Percentiles rank a stretch among this genome's conserved stretches.
These are phyloP conservation scores for Balakata baccata DNA, from an alignment of 345 rosid genomes.

Conservation along the genomic window DNA sequence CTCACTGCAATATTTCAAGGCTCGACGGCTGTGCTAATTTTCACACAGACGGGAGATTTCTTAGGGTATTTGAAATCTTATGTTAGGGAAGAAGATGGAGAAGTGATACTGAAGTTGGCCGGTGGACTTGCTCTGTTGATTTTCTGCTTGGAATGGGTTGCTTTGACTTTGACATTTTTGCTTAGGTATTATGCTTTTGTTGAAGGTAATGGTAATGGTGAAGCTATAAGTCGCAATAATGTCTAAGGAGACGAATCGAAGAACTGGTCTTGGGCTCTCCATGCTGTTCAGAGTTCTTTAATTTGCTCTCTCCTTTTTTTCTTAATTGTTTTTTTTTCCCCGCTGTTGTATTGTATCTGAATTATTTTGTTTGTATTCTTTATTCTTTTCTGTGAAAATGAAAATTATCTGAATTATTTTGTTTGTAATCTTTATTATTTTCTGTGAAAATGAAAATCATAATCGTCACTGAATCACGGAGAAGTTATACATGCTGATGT, in stretches of 20 bases:
- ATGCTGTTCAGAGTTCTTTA: constrained; percentile 20
- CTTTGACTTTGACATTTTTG: constrained; percentile 72
- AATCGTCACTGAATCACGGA: no score
- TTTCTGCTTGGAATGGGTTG: constrained; percentile 84
- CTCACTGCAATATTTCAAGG: constrained; percentile 92
- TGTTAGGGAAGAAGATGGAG: constrained; percentile 80
- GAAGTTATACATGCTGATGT: no score
- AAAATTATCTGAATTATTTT: neutral
- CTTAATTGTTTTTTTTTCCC: neutral
- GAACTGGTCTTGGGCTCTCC: constrained; percentile 75
- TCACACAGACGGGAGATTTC: constrained; percentile 63
- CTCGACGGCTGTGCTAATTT: constrained; percentile 70
- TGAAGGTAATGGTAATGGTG: constrained; percentile 36
- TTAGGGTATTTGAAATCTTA: constrained; percentile 69
- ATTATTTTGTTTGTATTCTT: no score
- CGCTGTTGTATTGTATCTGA: neutral
- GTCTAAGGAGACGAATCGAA: constrained; percentile 57
- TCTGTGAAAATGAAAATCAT: no score
- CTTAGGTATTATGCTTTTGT: constrained; percentile 67
- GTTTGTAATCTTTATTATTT: no score
- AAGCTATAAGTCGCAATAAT: neutral
- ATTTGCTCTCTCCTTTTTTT: neutral
- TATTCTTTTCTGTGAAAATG: no score
- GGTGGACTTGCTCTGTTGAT: constrained; percentile 75
- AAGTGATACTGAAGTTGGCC: constrained; percentile 64